Percentiles rank a stretch among this genome's conserved stretches.
Conservation (phyloP, 2,329 filamentous ascomycete species). For the Byssoonygena ceratinophila region DNA sequence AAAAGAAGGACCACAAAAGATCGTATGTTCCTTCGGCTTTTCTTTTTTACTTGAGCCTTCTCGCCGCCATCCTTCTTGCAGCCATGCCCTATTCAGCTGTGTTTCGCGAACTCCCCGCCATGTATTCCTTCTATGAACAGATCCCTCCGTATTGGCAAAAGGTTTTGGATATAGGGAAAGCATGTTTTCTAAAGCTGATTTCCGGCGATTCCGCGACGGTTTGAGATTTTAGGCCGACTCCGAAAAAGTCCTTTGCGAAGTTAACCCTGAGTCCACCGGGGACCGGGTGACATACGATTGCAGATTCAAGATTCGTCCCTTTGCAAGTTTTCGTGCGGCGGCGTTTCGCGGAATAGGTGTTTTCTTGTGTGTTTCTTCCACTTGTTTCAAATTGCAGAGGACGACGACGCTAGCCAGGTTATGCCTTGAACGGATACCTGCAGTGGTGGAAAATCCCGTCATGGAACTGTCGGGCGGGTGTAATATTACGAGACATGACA, state of each 20-base stretch:
- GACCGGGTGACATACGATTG: neutral
- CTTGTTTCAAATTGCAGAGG: neutral
- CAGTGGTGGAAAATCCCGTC: neutral
- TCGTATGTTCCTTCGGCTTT: slow-evolving; percentile 52
- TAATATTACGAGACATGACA: too few relatives aligned
- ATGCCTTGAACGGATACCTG: neutral
- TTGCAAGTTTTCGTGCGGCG: neutral
- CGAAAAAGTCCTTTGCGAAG: slow-evolving; percentile 10
- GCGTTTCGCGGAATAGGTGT: neutral
- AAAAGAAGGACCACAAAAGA: slow-evolving; percentile 74
- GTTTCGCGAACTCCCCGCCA: neutral
- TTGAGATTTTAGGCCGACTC: slow-evolving; percentile 12
- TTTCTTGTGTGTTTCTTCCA: neutral
- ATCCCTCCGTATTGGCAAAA: neutral
- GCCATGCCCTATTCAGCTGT: slow-evolving; percentile 4
- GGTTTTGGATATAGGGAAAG: neutral
- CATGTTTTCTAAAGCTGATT: slow-evolving; percentile 7
- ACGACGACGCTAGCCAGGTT: neutral
- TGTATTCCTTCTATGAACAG: neutral
- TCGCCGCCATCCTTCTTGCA: slow-evolving; percentile 7
- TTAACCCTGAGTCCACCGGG: slow-evolving; percentile 1
- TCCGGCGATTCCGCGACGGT: slow-evolving; percentile 18
- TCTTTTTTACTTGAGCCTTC: slow-evolving; percentile 10
- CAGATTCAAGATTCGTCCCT: neutral
- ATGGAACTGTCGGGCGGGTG: neutral